Evolutionary conservation across 1,284 basidiomycete genomes (phyloP).

Genomic region (Ustilago lituana): DNA sequence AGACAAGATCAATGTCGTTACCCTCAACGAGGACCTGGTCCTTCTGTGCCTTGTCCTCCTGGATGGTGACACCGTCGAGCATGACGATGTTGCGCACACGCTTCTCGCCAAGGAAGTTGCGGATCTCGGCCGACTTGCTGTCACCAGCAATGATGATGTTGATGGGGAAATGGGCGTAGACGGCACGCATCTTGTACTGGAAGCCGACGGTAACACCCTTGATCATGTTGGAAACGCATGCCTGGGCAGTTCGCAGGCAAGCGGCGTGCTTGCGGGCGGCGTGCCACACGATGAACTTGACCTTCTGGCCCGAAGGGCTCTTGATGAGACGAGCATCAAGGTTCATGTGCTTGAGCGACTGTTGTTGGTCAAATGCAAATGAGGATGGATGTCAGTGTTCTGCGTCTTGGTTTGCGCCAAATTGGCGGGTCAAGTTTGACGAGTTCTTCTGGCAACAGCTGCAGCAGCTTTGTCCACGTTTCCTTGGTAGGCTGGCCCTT

Average conservation of each 20-base stretch:
- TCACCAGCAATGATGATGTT: slow-evolving; percentile 94
- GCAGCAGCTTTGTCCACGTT: too few relatives aligned
- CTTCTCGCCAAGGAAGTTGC: slow-evolving; percentile 98
- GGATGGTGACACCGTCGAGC: slow-evolving; percentile 86
- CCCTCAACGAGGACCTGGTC: slow-evolving; percentile 71
- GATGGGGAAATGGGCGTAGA: slow-evolving; percentile 99
- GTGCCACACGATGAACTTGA: slow-evolving; percentile 96
- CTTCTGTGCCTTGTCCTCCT: slow-evolving; percentile 94
- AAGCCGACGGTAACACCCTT: slow-evolving; percentile 88
- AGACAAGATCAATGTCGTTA: slow-evolving; percentile 71
- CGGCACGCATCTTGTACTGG: slow-evolving; percentile 88
- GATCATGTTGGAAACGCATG: slow-evolving; percentile 96
- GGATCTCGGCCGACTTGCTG: slow-evolving; percentile 86
- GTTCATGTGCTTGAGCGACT: slow-evolving; percentile 67
- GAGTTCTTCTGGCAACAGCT: slow-evolving; percentile 1
- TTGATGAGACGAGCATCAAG: slow-evolving; percentile 69
- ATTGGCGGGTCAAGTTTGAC: background rate
- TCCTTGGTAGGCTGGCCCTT: too few relatives aligned
- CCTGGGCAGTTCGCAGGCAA: slow-evolving; percentile 94
- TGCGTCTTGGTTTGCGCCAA: background rate
- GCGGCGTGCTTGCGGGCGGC: slow-evolving; percentile 98
- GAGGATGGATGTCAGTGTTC: slow-evolving; percentile 13
- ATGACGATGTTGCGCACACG: slow-evolving; percentile 88
- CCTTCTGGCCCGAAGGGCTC: slow-evolving; percentile 73
- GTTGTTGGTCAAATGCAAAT: slow-evolving; percentile 69